Percentiles rank a stretch among this genome's conserved stretches.
Evolutionary conservation across 805 yeast species (phyloP).

Genomic region (Cyberlindnera suaveolens): DNA sequence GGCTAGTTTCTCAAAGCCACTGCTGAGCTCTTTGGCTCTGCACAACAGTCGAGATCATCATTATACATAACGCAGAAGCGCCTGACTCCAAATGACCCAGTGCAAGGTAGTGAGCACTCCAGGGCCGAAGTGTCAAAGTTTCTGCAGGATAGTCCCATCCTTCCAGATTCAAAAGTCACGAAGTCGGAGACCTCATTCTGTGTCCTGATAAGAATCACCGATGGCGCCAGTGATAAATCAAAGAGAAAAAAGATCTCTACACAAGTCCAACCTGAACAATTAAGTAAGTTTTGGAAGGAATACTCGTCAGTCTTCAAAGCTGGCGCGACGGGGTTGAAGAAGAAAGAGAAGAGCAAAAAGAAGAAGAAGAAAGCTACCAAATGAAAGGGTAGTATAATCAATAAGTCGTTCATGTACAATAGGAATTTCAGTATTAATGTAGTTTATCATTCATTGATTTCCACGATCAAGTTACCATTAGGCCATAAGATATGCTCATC

Average conservation of each 20-base stretch:
- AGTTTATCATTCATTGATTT: slow-evolving; percentile 19
- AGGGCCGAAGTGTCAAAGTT: slow-evolving; percentile 21
- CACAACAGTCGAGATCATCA: slow-evolving; percentile 42
- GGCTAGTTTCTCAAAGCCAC: slow-evolving; percentile 22
- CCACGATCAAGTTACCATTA: slow-evolving; percentile 57
- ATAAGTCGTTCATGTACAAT: neutral
- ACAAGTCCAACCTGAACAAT: slow-evolving; percentile 50
- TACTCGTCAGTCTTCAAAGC: slow-evolving; percentile 64
- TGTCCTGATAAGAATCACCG: slow-evolving; percentile 61
- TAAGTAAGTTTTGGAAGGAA: slow-evolving; percentile 72
- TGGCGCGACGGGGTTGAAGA: slow-evolving; percentile 71
- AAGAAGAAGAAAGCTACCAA: slow-evolving; percentile 46
- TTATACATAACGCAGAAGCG: slow-evolving; percentile 58
- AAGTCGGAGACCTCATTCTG: slow-evolving; percentile 38
- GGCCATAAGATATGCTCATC: slow-evolving; percentile 51
- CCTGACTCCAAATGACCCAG: slow-evolving; percentile 26
- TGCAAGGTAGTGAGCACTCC: slow-evolving; percentile 19
- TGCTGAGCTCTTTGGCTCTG: slow-evolving; percentile 18
- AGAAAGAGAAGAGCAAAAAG: slow-evolving; percentile 70
- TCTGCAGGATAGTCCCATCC: slow-evolving; percentile 14
- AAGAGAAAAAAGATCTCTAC: slow-evolving; percentile 64
- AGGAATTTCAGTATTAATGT: neutral
- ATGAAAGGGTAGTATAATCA: slow-evolving; percentile 1
- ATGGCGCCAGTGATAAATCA: slow-evolving; percentile 46
- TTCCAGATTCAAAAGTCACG: slow-evolving; percentile 24